Evolutionary conservation across 371 early-diverging fungal species (phyloP).

Genomic region (Mucor sp.): DNA sequence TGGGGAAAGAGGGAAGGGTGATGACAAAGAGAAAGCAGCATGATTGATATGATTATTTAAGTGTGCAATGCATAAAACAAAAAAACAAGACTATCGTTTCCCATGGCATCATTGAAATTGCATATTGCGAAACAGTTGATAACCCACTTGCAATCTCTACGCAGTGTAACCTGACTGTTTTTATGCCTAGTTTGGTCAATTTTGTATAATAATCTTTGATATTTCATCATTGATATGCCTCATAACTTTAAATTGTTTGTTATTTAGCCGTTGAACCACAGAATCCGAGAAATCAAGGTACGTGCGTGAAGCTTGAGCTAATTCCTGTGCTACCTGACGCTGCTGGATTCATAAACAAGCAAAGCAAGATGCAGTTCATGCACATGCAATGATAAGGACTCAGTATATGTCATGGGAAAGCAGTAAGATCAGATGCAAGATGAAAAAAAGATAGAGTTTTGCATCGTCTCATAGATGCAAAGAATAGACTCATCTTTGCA

Average conservation of each 20-base stretch:
- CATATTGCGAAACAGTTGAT: slow-evolving; percentile 1
- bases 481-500: neutral
- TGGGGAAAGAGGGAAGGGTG: neutral
- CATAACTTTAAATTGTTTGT: neutral
- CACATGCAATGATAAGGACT: neutral
- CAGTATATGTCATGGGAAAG: neutral
- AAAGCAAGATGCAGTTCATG: neutral
- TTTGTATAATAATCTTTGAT: neutral
- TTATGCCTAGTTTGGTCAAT: neutral
- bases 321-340: neutral
- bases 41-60: neutral
- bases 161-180: neutral
- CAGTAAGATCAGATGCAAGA: neutral
- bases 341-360: neutral
- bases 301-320: neutral
- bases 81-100: neutral
- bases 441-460: neutral
- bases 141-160: neutral
- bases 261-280: neutral
- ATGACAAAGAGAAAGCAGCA: neutral
- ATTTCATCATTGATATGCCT: neutral
- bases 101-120: neutral
- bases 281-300: neutral
- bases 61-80: neutral
- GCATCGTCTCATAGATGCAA: neutral